Conservation (phyloP, 805 yeast species). For the Wickerhamiella brachini region DNA sequence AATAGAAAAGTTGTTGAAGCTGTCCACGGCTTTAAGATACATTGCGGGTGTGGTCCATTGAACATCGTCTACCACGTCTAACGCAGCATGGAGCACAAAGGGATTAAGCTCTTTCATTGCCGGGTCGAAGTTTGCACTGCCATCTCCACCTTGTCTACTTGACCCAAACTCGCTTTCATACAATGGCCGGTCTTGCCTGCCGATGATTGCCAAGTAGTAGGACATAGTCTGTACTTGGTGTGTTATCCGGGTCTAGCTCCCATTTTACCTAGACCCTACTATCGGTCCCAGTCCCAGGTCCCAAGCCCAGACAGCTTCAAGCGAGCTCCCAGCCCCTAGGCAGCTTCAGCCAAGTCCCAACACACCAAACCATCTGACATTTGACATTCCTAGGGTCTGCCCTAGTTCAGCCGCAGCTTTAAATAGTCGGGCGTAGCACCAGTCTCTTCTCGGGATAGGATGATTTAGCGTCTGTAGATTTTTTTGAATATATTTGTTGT, state of each 20-base stretch:
- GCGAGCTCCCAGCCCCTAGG: too few relatives aligned
- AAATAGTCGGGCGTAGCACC: too few relatives aligned
- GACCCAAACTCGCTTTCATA: constrained; percentile 82
- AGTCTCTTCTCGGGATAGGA: too few relatives aligned
- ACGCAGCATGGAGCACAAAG: constrained; percentile 73
- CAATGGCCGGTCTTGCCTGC: constrained; percentile 72
- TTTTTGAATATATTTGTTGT: too few relatives aligned
- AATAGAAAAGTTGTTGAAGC: constrained; percentile 69
- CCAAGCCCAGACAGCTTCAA: too few relatives aligned
- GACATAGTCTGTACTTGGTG: too few relatives aligned
- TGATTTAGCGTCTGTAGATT: too few relatives aligned
- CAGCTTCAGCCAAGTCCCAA: too few relatives aligned
- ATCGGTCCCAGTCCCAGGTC: too few relatives aligned
- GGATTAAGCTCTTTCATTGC: constrained; percentile 73
- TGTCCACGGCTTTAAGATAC: constrained; percentile 68
- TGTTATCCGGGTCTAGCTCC: too few relatives aligned
- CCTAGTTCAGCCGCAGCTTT: neutral
- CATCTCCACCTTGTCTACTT: constrained; percentile 51
- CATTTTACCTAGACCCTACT: too few relatives aligned
- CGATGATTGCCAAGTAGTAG: constrained; percentile 80
- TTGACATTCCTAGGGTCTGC: neutral
- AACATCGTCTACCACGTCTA: constrained; percentile 81
- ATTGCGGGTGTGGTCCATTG: constrained; percentile 63
- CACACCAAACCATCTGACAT: neutral
- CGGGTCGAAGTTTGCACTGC: constrained; percentile 45